Conservation (phyloP, 2,329 filamentous ascomycete species). For the Trichoderma cornu-damae region DNA sequence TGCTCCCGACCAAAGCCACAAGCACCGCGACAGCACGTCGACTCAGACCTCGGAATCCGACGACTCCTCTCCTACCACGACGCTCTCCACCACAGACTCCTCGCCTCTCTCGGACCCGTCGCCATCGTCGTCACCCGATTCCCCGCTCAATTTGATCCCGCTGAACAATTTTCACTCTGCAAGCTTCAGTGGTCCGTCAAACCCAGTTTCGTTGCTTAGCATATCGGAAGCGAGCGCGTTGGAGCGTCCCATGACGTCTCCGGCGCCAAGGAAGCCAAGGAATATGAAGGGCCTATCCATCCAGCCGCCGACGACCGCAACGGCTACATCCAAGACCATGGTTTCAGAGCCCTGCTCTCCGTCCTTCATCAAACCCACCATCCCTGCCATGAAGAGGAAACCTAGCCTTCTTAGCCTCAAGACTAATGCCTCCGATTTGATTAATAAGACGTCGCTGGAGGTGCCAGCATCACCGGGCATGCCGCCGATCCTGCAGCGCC, state of each 20-base stretch:
- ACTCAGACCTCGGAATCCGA: slow-evolving; percentile 77
- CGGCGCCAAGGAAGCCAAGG: slow-evolving; percentile 65
- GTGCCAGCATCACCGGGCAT: slow-evolving; percentile 52
- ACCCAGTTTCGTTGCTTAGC: slow-evolving; percentile 36
- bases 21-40: slow-evolving; percentile 71
- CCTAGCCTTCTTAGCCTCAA: slow-evolving; percentile 75
- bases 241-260: slow-evolving; percentile 60
- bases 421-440: slow-evolving; percentile 58
- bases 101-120: slow-evolving; percentile 86
- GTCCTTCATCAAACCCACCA: slow-evolving; percentile 73
- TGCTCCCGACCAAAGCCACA: slow-evolving; percentile 51
- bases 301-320: slow-evolving; percentile 53
- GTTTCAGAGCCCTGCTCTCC: slow-evolving; percentile 66
- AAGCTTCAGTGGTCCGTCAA: slow-evolving; percentile 47
- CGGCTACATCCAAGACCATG: slow-evolving; percentile 44
- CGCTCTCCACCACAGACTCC: slow-evolving; percentile 86
- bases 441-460: slow-evolving; percentile 45
- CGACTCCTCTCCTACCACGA: slow-evolving; percentile 92
- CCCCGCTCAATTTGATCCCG: slow-evolving; percentile 69
- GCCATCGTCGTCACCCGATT: slow-evolving; percentile 87
- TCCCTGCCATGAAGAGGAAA: slow-evolving; percentile 65
- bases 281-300: slow-evolving; percentile 83
- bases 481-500: slow-evolving; percentile 55
- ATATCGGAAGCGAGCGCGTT: slow-evolving; percentile 39
- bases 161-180: slow-evolving; percentile 63